Conservation (phyloP, 495 filamentous ascomycete genomes). For the Podospora conica region DNA sequence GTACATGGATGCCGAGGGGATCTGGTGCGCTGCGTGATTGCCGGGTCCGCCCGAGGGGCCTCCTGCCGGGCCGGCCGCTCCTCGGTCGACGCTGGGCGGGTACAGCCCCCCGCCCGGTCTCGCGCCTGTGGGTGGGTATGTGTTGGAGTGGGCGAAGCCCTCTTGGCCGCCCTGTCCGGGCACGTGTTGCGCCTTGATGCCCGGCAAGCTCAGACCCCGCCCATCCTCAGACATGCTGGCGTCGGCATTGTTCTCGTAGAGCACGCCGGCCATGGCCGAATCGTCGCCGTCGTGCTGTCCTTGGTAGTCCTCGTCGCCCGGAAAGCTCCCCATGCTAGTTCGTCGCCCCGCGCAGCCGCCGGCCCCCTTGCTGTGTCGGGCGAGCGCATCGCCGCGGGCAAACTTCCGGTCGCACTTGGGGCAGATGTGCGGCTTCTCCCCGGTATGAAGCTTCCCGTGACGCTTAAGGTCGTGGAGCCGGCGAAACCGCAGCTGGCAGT, state of each 20-base stretch:
- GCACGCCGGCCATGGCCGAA: slow-evolving; percentile 71
- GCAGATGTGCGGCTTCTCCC: slow-evolving; percentile 91
- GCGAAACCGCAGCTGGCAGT: slow-evolving; percentile 84
- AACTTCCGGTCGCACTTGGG: slow-evolving; percentile 91
- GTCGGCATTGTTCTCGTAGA: slow-evolving; percentile 57
- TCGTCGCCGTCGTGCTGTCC: slow-evolving; percentile 54
- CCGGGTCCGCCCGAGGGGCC: slow-evolving; percentile 36
- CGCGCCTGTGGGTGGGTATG: slow-evolving; percentile 67
- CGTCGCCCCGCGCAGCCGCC: slow-evolving; percentile 90
- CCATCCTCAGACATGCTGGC: slow-evolving; percentile 44
- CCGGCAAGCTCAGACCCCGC: slow-evolving; percentile 57
- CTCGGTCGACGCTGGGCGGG: slow-evolving; percentile 51
- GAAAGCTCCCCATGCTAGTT: slow-evolving; percentile 80
- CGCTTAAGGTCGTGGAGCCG: slow-evolving; percentile 93
- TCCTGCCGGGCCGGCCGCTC: slow-evolving; percentile 48
- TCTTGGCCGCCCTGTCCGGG: slow-evolving; percentile 43
- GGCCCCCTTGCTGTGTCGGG: slow-evolving; percentile 91
- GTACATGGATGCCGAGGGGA: slow-evolving; percentile 56
- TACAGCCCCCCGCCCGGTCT: slow-evolving; percentile 49
- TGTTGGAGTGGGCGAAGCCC: slow-evolving; percentile 49
- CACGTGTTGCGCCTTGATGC: slow-evolving; percentile 64
- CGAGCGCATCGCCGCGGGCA: slow-evolving; percentile 89
- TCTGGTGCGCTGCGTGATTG: slow-evolving; percentile 41
- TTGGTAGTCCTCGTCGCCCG: slow-evolving; percentile 67
- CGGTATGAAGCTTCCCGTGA: slow-evolving; percentile 93